Base-by-base conservation (phyloP, 352 stramenopile genomes). In the Globisporangium heterothallicum region DNA sequence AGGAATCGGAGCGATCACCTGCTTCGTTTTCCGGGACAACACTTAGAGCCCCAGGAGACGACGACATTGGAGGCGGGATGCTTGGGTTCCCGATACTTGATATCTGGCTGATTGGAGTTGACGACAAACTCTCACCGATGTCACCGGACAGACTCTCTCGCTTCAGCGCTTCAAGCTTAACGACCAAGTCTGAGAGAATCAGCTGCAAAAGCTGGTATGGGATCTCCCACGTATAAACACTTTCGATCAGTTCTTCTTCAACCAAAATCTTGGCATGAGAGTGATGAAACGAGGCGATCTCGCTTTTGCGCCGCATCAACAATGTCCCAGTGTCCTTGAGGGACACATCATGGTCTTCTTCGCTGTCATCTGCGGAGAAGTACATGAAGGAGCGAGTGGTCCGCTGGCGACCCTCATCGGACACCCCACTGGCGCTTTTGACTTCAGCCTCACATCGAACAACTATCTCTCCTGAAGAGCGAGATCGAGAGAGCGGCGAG, bases 181-280 rank as follows among this genome's bases (percentile, higher is more conserved):
- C 56, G 16, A 90, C 53, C 41, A 94, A 64, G 50, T 92, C 80
- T 0, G 78, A 76, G 7, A 90, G 47, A 24, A 94, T 79, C 27
- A 94, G 59, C 56, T 94, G 80, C 10, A 94, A 57, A 16, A 94
- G 56, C 62, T 94, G 83, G 49, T 89, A 91, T 27, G 83, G 83
- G 42, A 94, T 83, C 50, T 91, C 78, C 80, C 80, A 94, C 36
- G 83, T 94, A 53, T 86, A 94, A n/a, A 90, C 80, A 50, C 83
- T 94, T 56, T 94, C 83, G 22, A 94, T 82, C 14, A 94, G 55
- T 55, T 92, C 83, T 72, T 94, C 83, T 68, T 94, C 83, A 1
- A 90, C 74, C 21, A 94, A 62, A 35, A 90, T 68, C 59, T 93
- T 93, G 10, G 61, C 62, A 29, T 81, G 70, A 1, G 48, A 53